phyloP scores from a whole-genome alignment of 441 rosid species.

The Gossypium trilobum region DNA sequence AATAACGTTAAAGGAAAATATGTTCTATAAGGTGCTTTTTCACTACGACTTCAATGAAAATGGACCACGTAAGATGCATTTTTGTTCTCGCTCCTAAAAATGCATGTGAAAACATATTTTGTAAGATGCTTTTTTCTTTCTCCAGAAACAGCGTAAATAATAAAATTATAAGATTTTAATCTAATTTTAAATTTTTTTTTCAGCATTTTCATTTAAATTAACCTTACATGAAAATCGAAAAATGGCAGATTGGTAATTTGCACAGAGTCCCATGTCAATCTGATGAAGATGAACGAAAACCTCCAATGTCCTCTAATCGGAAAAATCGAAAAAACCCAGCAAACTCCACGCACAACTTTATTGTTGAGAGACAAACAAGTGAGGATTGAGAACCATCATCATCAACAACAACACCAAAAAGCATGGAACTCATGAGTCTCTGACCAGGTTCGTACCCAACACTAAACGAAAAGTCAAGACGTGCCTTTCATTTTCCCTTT shows the following conservation, averaged over 20 bases:
- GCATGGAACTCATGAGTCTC: not conserved
- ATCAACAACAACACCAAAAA: not conserved
- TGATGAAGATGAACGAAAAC: not conserved
- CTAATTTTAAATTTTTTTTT: too few species aligned
- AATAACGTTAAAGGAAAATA: too few species aligned
- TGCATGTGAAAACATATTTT: too few species aligned
- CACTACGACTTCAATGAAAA: too few species aligned
- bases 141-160: too few species aligned
- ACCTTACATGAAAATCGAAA: too few species aligned
- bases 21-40: too few species aligned
- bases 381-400: not conserved
- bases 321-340: constrained; percentile 9
- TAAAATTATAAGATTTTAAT: too few species aligned
- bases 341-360: not conserved
- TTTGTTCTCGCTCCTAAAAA: too few species aligned
- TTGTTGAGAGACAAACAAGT: not conserved
- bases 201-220: too few species aligned
- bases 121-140: too few species aligned
- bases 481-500: not conserved
- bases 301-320: constrained; percentile 13
- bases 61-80: rapidly evolving
- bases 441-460: constrained; percentile 21
- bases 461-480: not conserved
- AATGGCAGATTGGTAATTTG: constrained; percentile 17
- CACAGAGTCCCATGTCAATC: constrained; percentile 9